Conservation (phyloP, 805 yeast species). For the Cyberlindnera mycetangii region DNA sequence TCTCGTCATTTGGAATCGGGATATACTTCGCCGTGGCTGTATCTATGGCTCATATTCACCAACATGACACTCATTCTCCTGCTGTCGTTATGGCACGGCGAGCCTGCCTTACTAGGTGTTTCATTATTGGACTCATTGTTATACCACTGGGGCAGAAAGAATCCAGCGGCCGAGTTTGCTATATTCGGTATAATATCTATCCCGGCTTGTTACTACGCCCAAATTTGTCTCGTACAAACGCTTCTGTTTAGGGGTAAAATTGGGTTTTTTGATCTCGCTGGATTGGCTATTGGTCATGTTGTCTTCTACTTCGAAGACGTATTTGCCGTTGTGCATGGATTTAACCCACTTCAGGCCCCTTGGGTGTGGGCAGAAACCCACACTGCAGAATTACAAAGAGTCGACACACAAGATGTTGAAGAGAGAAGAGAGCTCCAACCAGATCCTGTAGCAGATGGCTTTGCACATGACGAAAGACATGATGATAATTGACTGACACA, state of each 20-base stretch:
- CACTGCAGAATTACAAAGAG: neutral
- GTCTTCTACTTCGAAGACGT: slow-evolving; percentile 24
- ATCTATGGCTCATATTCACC: slow-evolving; percentile 20
- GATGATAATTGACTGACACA: neutral
- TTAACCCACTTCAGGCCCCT: slow-evolving; percentile 23
- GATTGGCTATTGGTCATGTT: slow-evolving; percentile 21
- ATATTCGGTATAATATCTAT: slow-evolving; percentile 16
- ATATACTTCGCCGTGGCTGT: slow-evolving; percentile 10
- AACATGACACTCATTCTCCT: slow-evolving; percentile 11
- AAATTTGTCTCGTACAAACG: slow-evolving; percentile 1
- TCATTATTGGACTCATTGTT: slow-evolving; percentile 14
- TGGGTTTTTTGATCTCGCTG: slow-evolving; percentile 3
- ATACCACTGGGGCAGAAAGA: slow-evolving; percentile 22
- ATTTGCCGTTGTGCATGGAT: slow-evolving; percentile 18
- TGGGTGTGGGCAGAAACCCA: slow-evolving; percentile 13
- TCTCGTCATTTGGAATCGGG: slow-evolving; percentile 18
- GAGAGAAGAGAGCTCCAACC: slow-evolving; percentile 3
- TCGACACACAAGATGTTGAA: neutral
- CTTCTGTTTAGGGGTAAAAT: slow-evolving; percentile 3
- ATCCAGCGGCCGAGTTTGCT: slow-evolving; percentile 15
- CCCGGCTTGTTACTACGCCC: slow-evolving; percentile 18
- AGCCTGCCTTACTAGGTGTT: slow-evolving; percentile 6
- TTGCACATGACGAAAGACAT: neutral
- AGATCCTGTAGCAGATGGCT: neutral
- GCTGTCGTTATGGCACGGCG: slow-evolving; percentile 9